Base-by-base conservation (phyloP, 305 asterid species). In the Fraxinus floribunda region DNA sequence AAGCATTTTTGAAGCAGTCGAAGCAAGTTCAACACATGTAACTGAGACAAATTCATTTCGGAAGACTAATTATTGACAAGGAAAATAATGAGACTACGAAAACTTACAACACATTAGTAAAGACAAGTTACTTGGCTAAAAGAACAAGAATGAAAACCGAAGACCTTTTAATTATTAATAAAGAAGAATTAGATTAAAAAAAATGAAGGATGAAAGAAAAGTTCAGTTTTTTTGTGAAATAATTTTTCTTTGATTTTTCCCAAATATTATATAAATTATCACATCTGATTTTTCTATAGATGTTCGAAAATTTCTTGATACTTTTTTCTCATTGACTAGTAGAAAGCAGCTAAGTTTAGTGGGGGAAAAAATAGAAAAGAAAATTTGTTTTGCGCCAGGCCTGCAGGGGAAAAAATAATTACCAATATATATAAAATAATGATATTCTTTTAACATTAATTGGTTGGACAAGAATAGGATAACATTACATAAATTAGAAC, bases 1-100 rank as follows among this genome's bases (percentile, higher is more conserved):
- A 10, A 91, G 80, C 79, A 85, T 83, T 76, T 78, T 36, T 29
- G 88, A 60, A 16, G 90, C 95, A 32, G 70, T 62, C 0, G 88
- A 82, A 22, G 90, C 90, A 41, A 83, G 75, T 26, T 86, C 90
- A 3, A 83, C 84, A 55, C 76, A 20, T 20, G 90, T 85, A 22
- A 91, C 95, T 91, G 83, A 26, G 4, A 55, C 11, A 41, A 10
- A 41, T 24, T 13, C 22, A 77, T 22, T 26, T 29, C 5, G n/a
- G 38, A 13, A 15, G 15, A 26, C 38, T 68, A 11, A 68, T 29
- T 68, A 26, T 0, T 68, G 11, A 64, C 16, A 24, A 64, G 35
- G 13, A 9, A 26, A 2, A 26, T 10, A 66, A 66, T 26, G 16
- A 24, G 32, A 24, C 32, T 2, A 64, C 7, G 44, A 79, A 15